These are phyloP conservation scores for Clohesyomyces aquaticus DNA, from an alignment of 495 filamentous ascomycete genomes.

Conservation along the genomic window DNA sequence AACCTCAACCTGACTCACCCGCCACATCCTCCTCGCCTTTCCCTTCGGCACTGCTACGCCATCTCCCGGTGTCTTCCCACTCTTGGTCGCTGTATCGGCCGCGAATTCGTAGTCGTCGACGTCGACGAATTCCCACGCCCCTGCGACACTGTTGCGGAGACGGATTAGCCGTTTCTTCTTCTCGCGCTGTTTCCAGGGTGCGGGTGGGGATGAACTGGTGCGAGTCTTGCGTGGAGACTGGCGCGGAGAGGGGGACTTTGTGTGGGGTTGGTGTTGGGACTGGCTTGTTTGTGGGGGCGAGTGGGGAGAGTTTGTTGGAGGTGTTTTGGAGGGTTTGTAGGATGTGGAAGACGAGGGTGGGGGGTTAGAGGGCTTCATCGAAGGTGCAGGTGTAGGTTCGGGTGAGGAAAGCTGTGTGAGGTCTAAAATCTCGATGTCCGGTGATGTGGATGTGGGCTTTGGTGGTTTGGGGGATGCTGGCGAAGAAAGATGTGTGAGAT, in stretches of 20 bases:
- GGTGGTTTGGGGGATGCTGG: not conserved
- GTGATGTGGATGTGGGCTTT: constrained; percentile 7
- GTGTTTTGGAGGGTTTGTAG: not conserved
- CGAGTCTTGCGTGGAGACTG: constrained; percentile 25
- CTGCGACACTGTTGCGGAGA: constrained; percentile 44
- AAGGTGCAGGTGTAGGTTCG: constrained; percentile 11
- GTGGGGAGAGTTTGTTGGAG: constrained; percentile 7
- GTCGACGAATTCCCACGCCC: constrained; percentile 43
- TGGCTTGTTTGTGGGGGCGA: not conserved
- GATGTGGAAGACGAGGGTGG: not conserved
- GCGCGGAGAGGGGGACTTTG: not conserved
- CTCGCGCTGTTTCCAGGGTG: constrained; percentile 24
- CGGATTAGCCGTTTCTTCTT: constrained; percentile 41
- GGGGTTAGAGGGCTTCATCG: too few species aligned
- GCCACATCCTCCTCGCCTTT: constrained; percentile 31
- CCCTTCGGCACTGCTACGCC: constrained; percentile 12
- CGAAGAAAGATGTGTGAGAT: constrained; percentile 14
- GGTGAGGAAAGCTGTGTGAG: constrained; percentile 14
- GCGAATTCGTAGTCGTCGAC: not conserved
- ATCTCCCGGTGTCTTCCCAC: not conserved
- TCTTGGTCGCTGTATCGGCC: not conserved
- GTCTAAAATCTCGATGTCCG: constrained; percentile 16
- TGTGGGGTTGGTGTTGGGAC: too few species aligned
- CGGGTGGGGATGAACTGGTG: constrained; percentile 23
- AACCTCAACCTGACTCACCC: constrained; percentile 38